Percentiles rank a stretch among this genome's conserved stretches.
phyloP scores from a whole-genome alignment of 2,329 filamentous ascomycete species.

The Cladophialophora carrionii region DNA sequence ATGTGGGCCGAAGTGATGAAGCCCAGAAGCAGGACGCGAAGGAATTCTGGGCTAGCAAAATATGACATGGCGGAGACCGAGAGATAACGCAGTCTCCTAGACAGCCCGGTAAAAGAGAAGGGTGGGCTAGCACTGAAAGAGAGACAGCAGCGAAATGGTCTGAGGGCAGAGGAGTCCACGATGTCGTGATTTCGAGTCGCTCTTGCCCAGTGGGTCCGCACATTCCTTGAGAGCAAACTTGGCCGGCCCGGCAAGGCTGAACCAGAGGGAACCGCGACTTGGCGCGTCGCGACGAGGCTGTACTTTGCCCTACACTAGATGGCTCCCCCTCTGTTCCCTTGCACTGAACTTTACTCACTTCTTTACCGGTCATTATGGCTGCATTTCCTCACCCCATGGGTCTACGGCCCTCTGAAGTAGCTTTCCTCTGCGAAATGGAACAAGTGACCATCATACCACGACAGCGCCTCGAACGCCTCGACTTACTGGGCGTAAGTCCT shows the following conservation, averaged over 20 bases:
- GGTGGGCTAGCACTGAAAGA: neutral
- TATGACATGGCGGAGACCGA: conserved; percentile 30
- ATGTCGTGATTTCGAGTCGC: conserved; percentile 2
- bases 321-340: neutral
- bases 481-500: conserved; percentile 77
- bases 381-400: conserved; percentile 65
- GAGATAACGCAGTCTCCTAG: neutral
- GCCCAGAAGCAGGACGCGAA: conserved; percentile 29
- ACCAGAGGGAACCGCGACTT: neutral
- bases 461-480: conserved; percentile 82
- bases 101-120: neutral
- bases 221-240: neutral
- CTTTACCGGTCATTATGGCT: conserved; percentile 48
- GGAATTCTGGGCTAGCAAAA: conserved; percentile 28
- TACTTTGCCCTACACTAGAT: too few species aligned
- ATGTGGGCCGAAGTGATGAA: conserved; percentile 31
- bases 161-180: neutral
- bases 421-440: conserved; percentile 97
- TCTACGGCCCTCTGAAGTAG: conserved; percentile 83
- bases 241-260: conserved; percentile 1
- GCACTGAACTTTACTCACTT: neutral
- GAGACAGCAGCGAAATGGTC: neutral
- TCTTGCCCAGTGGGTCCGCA: neutral
- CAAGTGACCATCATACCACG: conserved; percentile 89
- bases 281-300: conserved; percentile 5